Evolutionary conservation across 805 yeast species (phyloP).

Genomic region (Jamesozyma hellenica): DNA sequence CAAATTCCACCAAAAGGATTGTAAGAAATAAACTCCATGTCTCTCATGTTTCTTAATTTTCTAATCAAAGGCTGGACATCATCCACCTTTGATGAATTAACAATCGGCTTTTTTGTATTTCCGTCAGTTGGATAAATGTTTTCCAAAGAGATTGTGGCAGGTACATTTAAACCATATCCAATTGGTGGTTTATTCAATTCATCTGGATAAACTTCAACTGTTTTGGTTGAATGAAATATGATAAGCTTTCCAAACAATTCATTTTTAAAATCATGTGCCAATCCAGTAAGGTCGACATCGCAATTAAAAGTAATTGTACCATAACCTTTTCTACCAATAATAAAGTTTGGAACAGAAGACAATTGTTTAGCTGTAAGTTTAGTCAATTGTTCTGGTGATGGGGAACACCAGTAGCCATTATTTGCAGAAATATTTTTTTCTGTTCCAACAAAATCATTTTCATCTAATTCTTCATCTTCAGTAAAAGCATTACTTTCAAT

Average conservation of each 20-base stretch:
- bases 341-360: conserved; percentile 48
- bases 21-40: conserved; percentile 72
- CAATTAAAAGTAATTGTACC: conserved; percentile 58
- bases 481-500: background rate
- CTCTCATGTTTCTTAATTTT: conserved; percentile 43
- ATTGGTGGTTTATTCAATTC: conserved; percentile 43
- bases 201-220: conserved; percentile 56
- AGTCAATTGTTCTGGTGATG: conserved; percentile 43
- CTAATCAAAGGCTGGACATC: conserved; percentile 41
- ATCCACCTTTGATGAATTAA: conserved; percentile 28
- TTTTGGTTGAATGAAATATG: conserved; percentile 37
- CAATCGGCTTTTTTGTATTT: conserved; percentile 20
- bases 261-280: conserved; percentile 33
- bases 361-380: conserved; percentile 38
- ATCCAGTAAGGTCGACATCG: conserved; percentile 58
- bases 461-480: background rate
- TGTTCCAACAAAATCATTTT: background rate
- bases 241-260: conserved; percentile 35
- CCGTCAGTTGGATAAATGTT: conserved; percentile 42
- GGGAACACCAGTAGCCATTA: conserved; percentile 63
- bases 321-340: conserved; percentile 55
- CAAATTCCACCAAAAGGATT: conserved; percentile 66
- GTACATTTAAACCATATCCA: conserved; percentile 66
- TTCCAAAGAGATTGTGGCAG: conserved; percentile 63
- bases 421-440: background rate